Evolutionary conservation across 139 green algal species (phyloP).

Genomic region (Micromonas pusilla): DNA sequence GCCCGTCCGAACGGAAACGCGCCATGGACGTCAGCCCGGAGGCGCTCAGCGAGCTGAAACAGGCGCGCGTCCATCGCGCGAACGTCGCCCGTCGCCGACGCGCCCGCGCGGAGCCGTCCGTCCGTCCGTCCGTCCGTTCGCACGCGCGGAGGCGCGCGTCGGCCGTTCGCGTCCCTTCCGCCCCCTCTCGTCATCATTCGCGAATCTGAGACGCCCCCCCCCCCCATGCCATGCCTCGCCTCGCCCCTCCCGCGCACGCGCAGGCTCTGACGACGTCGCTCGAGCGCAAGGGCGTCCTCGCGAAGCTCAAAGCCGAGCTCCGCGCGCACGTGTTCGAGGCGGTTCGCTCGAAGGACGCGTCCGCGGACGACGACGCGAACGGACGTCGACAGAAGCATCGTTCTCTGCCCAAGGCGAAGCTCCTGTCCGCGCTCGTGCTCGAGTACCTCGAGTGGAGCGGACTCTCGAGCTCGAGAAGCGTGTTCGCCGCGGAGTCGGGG

Average conservation of each 20-base stretch:
- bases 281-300: background rate
- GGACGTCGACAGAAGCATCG: background rate
- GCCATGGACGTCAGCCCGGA: background rate
- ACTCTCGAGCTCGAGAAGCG: background rate
- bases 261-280: background rate
- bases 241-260: background rate
- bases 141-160: no score
- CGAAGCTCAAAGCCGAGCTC: background rate
- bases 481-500: background rate
- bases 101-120: no score
- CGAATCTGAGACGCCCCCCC: no score
- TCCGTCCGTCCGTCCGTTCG: no score
- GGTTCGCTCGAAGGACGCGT: background rate
- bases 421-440: background rate
- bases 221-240: background rate
- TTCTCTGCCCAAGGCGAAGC: background rate
- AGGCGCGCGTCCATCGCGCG: background rate
- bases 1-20: background rate
- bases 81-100: no score
- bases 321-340: background rate
- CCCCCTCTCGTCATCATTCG: no score
- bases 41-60: background rate
- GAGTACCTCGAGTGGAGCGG: slow-evolving; percentile 10
- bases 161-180: no score
- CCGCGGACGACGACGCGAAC: background rate